Percentiles rank a stretch among this genome's conserved stretches.
These are phyloP conservation scores for Malbranchea zuffiana DNA, from an alignment of 2,329 filamentous ascomycete genomes.

Conservation along the genomic window DNA sequence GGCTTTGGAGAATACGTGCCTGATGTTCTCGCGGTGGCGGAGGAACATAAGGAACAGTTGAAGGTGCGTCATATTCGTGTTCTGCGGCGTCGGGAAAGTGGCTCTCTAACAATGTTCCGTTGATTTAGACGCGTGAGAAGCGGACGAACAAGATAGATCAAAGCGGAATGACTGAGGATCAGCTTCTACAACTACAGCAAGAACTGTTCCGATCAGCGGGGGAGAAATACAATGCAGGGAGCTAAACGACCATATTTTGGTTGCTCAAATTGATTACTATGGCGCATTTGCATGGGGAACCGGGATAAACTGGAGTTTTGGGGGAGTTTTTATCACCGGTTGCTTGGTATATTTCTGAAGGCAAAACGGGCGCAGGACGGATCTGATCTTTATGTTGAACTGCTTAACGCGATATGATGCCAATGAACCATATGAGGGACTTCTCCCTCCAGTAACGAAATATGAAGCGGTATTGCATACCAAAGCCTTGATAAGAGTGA, in stretches of 20 bases:
- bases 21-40: constrained; percentile 74
- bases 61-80: constrained; percentile 50
- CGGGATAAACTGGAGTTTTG: not conserved
- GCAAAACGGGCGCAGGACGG: too few relatives aligned
- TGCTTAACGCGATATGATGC: too few relatives aligned
- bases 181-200: constrained; percentile 78
- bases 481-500: too few relatives aligned
- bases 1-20: constrained; percentile 88
- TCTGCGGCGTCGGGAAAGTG: not conserved
- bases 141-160: constrained; percentile 95
- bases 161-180: constrained; percentile 82
- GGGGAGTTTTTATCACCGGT: constrained; percentile 2
- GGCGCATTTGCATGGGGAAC: not conserved
- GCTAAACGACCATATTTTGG: too few relatives aligned
- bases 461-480: too few relatives aligned
- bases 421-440: too few relatives aligned
- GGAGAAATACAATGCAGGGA: constrained; percentile 53
- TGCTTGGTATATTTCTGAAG: too few relatives aligned
- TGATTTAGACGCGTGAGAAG: constrained; percentile 71
- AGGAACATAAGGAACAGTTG: constrained; percentile 83
- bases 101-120: constrained; percentile 15
- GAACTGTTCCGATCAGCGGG: constrained; percentile 79
- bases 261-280: too few relatives aligned
- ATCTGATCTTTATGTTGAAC: too few relatives aligned
- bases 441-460: too few relatives aligned